Base-by-base conservation (phyloP, 164 flowering plant genomes). In the Amborella trichopoda region DNA sequence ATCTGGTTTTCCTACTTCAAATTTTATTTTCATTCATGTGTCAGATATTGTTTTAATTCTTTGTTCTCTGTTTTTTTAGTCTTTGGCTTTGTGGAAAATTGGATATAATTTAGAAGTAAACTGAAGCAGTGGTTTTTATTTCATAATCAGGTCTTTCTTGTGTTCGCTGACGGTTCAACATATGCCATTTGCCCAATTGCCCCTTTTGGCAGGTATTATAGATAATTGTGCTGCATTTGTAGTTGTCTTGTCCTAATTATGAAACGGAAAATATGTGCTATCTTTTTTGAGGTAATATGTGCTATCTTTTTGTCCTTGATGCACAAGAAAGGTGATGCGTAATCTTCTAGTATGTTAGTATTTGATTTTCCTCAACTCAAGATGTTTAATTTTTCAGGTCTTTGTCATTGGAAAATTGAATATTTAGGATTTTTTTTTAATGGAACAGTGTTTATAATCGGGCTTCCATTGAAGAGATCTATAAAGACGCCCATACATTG, bases 181-280 rank as follows among this genome's bases (percentile, higher is more conserved):
- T 80, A 84, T 68, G 62, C 84, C 55, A 64, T 91, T 18, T 91
- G 99, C 62, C 99, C 99, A n/a, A 65, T 91, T 59, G 84, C 77
- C 46, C 96, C 96, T 23, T 84, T 91, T 65, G 94, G 94, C 73
- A 81, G 99, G 99, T 91, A 73, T 4, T 49, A 23, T 14, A 12
- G 43, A 2, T 14, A 30, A 9, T 38, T n/a, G 6, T 6, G 41
- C 20, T 6, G 41, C 41, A 16, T 38, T 2, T 6, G 41, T 22
- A 16, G 16, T 11, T 0, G 16, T 38, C 20, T 30, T 16, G n/a
- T n/a, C n/a, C n/a, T n/a, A n/a, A n/a, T n/a, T n/a, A n/a, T n/a
- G n/a, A n/a, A n/a, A n/a, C n/a, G n/a, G n/a, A n/a, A n/a, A n/a
- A n/a, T n/a, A n/a, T 38, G 8, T 16, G 20, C 20, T 38, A 38